Evolutionary conservation across 768 basidiomycete species (phyloP).

Genomic region (Rubroboletus satanas): DNA sequence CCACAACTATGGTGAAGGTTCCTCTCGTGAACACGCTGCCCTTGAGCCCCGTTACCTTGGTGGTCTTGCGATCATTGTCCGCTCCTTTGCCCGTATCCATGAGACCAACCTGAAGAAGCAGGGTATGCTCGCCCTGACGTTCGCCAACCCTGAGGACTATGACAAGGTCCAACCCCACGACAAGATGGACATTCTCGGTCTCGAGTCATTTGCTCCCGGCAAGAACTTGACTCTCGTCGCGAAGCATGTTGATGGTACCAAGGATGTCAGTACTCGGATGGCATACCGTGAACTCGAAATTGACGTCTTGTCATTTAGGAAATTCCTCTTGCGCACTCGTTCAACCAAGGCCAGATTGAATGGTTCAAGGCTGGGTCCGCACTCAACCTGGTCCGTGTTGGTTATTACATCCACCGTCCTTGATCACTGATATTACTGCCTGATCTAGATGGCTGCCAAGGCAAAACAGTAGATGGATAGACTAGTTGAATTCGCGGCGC

Average conservation of each 20-base stretch:
- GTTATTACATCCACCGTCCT: not conserved
- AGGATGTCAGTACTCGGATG: conserved; percentile 45
- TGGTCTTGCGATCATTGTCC: conserved; percentile 91
- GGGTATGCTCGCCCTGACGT: conserved; percentile 96
- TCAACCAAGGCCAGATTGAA: conserved; percentile 95
- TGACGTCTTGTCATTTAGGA: conserved; percentile 40
- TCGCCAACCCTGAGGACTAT: conserved; percentile 89
- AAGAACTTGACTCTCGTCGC: conserved; percentile 81
- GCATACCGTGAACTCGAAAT: not conserved
- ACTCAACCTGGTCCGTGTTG: conserved; percentile 70
- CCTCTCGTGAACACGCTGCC: conserved; percentile 96
- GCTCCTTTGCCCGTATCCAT: conserved; percentile 97
- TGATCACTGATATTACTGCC: not conserved
- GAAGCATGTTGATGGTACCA: conserved; percentile 79
- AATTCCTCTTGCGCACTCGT: conserved; percentile 82
- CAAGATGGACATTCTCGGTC: conserved; percentile 83
- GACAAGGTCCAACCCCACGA: conserved; percentile 87
- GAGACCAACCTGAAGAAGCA: conserved; percentile 99
- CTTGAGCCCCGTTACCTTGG: conserved; percentile 95
- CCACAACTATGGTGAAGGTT: conserved; percentile 96
- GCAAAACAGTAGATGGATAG: conserved; percentile 42
- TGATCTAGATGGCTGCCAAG: conserved; percentile 60
- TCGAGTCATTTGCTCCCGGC: conserved; percentile 86
- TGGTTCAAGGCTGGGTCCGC: conserved; percentile 99
- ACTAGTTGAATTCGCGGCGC: not conserved